A percentile compares a stretch with the other conserved stretches of the same genome.
These are phyloP conservation scores for Argentina anserina DNA, from an alignment of 306 rosid species.

Conservation along the genomic window DNA sequence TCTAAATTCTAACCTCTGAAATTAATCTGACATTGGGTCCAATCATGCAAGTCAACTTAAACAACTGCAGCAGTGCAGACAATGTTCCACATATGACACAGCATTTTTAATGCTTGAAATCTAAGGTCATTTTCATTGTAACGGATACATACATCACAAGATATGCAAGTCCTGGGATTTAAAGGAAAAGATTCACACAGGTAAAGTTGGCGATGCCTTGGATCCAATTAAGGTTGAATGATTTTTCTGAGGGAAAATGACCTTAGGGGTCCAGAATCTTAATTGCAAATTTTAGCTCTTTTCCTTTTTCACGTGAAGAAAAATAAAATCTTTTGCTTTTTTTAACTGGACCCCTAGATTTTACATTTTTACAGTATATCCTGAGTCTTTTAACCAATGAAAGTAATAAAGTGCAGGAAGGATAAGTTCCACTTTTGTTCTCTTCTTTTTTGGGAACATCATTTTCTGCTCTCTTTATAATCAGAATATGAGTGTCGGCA, in stretches of 20 bases:
- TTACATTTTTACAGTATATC: background rate
- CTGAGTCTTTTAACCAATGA: background rate
- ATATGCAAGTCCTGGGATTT: background rate
- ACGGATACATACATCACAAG: background rate
- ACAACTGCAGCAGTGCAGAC: background rate
- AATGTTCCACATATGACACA: conserved; percentile 3
- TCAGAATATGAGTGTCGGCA: background rate
- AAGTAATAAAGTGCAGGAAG: background rate
- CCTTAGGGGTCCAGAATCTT: conserved; percentile 4
- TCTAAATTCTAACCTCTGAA: background rate
- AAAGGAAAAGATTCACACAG: background rate
- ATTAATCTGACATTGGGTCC: background rate
- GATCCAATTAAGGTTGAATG: background rate
- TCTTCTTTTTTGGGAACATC: background rate
- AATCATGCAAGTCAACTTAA: background rate
- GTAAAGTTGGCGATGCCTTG: background rate
- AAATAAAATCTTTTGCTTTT: background rate
- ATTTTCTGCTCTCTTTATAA: background rate
- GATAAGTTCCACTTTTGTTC: background rate
- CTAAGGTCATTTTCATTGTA: background rate
- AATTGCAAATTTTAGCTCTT: background rate
- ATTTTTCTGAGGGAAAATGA: background rate
- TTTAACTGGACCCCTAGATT: conserved; percentile 4
- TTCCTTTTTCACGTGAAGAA: background rate
- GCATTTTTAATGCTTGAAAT: background rate